Evolutionary conservation across 805 yeast genomes (phyloP), one percentile per base, ranked within the genome.

Genomic region (Kodamaea hsintzibuensis): DNA sequence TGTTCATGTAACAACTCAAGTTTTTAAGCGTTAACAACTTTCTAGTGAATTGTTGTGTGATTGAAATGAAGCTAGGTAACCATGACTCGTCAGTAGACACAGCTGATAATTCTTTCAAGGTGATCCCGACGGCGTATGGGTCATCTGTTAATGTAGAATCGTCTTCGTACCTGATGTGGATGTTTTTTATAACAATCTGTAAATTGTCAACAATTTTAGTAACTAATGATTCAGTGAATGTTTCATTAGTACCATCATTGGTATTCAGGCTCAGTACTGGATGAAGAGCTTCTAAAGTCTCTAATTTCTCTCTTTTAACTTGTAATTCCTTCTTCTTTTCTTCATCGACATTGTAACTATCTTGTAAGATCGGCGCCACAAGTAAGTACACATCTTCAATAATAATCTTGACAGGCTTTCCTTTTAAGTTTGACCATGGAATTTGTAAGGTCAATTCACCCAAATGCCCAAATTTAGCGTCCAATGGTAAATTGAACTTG

Each of bases 371-470:
- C 1, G 98, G 97, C 1, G 86, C 76, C 0, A 96, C 96, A 37
- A 96, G 75, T 25, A 95, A 66, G 62, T 86, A 91, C 10, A 91
- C 93, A 66, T 95, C 95, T 61, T 95, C 93, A 55, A 95, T 87
- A 10, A 83, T 75, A 12, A 95, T 82, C 66, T 89, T 90, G 7
- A 93, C 98, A 0, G 99, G 98, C 63, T 92, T 89, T 17, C 89
- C 85, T 65, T 92, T 92, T 59, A 96, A 75, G 64, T 91, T 95
- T 1, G 98, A 87, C 98, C 98, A 96, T 0, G 99, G 99, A 39
- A 95, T 93, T 65, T 89, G 97, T 52, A 95, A 73, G 0, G 96
- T 88, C 58, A 95, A 77, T 60, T 88, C 89, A 1, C 98, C 99
- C 54, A 95, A 69, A 65, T 89, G 91, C 42, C 99, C 99, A 65